Conservation (phyloP, 805 yeast species). For the Tetrapisispora phaffii region DNA sequence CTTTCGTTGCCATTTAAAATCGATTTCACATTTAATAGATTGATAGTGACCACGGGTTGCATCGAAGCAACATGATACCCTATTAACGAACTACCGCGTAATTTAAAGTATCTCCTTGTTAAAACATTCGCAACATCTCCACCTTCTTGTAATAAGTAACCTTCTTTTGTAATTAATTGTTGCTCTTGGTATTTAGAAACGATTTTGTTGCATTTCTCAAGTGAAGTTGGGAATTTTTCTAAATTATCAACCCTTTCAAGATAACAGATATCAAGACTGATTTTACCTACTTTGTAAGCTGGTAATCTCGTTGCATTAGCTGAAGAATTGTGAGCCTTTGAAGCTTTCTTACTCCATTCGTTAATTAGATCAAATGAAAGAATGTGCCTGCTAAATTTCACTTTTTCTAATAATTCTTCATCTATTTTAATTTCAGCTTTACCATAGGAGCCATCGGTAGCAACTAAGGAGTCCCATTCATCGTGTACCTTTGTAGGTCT, state of each 20-base stretch:
- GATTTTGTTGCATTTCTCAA: conserved; percentile 42
- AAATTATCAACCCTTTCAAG: conserved; percentile 50
- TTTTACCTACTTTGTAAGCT: conserved; percentile 46
- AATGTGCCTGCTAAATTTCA: conserved; percentile 8
- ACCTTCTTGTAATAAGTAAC: conserved; percentile 78
- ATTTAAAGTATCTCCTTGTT: conserved; percentile 57
- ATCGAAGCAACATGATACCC: conserved; percentile 66
- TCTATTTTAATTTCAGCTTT: conserved; percentile 49
- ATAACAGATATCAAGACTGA: conserved; percentile 59
- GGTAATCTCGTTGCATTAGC: conserved; percentile 18
- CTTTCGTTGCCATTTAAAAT: conserved; percentile 29
- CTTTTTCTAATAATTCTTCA: conserved; percentile 10
- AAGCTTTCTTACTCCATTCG: conserved; percentile 55
- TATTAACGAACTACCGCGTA: conserved; percentile 59
- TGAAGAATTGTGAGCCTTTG: background rate
- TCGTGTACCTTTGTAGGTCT: conserved; percentile 38
- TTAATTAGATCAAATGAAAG: conserved; percentile 33
- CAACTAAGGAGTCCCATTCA: conserved; percentile 54
- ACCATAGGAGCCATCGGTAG: conserved; percentile 85
- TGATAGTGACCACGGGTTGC: conserved; percentile 67
- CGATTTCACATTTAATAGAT: conserved; percentile 53
- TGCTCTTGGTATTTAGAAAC: conserved; percentile 32
- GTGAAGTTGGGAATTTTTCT: conserved; percentile 64
- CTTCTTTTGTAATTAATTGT: conserved; percentile 39
- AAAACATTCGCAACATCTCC: conserved; percentile 67